Conservation (phyloP, 129 eudicot genomes). For the Sambucus nigra region DNA sequence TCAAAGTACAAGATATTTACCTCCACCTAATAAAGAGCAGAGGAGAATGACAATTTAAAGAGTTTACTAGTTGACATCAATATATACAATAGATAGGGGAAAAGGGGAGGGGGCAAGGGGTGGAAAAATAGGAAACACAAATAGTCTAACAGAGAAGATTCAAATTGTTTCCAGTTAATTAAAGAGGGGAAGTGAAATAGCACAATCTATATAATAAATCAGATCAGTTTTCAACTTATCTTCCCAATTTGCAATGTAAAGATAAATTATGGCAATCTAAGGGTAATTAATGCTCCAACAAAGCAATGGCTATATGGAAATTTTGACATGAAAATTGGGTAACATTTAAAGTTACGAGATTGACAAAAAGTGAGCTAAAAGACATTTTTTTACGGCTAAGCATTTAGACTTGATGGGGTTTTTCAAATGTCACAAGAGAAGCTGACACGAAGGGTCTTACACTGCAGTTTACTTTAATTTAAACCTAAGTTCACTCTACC, state of each 20-base stretch:
- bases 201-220: background rate
- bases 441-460: no score
- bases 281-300: no score
- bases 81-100: background rate
- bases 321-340: background rate
- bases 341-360: background rate
- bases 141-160: background rate
- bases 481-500: no score
- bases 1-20: constrained; percentile 11
- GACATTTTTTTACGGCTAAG: no score
- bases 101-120: background rate
- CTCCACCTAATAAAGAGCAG: constrained; percentile 31
- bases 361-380: no score
- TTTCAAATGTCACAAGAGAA: no score
- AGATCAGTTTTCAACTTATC: no score
- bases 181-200: no score
- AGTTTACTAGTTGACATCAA: background rate
- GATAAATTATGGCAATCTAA: no score
- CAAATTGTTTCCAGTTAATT: background rate
- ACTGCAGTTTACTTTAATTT: no score
- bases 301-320: background rate
- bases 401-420: no score
- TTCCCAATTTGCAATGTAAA: no score
- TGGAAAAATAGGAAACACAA: background rate
- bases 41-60: constrained; percentile 10